These are phyloP conservation scores for Fistulifera pelliculosa DNA, from an alignment of 108 stramenopile species.

Conservation along the genomic window DNA sequence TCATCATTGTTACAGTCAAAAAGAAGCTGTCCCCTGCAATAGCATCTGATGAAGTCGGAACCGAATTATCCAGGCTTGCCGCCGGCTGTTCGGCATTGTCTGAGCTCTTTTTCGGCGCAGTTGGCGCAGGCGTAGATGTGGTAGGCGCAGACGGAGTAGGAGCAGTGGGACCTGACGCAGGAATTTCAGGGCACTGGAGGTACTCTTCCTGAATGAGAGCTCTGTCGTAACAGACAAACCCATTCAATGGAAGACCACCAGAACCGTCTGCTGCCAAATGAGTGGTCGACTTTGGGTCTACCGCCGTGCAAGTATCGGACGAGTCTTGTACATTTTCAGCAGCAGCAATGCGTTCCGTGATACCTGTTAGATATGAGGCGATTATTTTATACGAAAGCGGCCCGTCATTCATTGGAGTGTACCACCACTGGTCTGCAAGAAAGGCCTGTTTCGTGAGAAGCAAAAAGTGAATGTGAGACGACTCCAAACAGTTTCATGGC, in stretches of 20 bases:
- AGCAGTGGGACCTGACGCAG: no score
- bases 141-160: no score
- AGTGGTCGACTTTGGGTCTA: constrained; percentile 1
- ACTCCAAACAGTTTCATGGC: neutral
- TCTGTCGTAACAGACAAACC: constrained; percentile 1
- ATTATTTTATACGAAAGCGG: neutral
- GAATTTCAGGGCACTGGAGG: neutral
- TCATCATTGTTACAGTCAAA: no score
- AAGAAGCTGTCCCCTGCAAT: no score
- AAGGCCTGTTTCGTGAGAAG: neutral
- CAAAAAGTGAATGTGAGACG: neutral
- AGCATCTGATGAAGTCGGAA: no score
- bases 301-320: neutral
- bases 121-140: no score
- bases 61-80: no score
- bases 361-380: neutral
- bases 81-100: no score
- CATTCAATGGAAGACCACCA: constrained; percentile 1
- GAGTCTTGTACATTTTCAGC: constrained; percentile 1
- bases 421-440: constrained; percentile 2
- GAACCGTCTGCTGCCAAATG: neutral
- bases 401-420: constrained; percentile 1
- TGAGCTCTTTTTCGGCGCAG: no score
- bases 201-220: constrained; percentile 6
- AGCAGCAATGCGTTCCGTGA: neutral